These are phyloP conservation scores for Colletotrichum musicola DNA, from an alignment of 2,329 filamentous ascomycete species.

Conservation along the genomic window DNA sequence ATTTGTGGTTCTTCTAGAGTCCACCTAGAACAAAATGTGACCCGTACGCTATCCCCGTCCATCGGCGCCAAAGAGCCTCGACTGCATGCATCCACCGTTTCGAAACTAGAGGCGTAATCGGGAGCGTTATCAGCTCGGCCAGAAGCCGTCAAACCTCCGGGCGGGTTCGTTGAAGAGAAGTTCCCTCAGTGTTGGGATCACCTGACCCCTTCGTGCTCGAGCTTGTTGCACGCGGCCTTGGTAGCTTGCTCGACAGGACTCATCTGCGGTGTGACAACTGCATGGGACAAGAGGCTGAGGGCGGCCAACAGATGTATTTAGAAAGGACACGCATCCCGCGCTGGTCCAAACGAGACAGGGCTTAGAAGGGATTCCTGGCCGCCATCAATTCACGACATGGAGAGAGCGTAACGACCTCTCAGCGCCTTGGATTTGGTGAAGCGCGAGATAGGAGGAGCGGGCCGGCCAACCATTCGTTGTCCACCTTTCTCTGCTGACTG, in stretches of 20 bases:
- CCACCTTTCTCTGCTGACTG: neutral
- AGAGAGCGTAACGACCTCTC: neutral
- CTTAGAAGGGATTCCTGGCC: neutral
- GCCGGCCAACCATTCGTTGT: neutral
- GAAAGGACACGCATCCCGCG: neutral
- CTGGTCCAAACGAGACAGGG: neutral
- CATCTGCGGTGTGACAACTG: too few species aligned
- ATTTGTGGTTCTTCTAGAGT: constrained; percentile 26
- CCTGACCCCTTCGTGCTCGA: neutral
- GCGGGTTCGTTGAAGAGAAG: neutral
- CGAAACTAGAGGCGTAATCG: constrained; percentile 1
- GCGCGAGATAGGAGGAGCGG: neutral
- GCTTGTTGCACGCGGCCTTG: too few species aligned
- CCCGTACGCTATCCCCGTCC: neutral
- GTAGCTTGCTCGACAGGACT: too few species aligned
- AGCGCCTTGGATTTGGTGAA: neutral
- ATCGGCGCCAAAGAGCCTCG: neutral
- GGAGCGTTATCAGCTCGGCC: neutral
- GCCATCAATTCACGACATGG: neutral
- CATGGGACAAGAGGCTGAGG: too few species aligned
- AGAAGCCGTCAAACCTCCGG: neutral
- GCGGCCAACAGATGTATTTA: too few species aligned
- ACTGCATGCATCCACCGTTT: constrained; percentile 15
- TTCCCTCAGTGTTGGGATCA: neutral
- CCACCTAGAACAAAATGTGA: constrained; percentile 14